Evolutionary conservation across 768 basidiomycete species (phyloP), one percentile per base, ranked within the genome.

Genomic region (Boletellus ananiceps): DNA sequence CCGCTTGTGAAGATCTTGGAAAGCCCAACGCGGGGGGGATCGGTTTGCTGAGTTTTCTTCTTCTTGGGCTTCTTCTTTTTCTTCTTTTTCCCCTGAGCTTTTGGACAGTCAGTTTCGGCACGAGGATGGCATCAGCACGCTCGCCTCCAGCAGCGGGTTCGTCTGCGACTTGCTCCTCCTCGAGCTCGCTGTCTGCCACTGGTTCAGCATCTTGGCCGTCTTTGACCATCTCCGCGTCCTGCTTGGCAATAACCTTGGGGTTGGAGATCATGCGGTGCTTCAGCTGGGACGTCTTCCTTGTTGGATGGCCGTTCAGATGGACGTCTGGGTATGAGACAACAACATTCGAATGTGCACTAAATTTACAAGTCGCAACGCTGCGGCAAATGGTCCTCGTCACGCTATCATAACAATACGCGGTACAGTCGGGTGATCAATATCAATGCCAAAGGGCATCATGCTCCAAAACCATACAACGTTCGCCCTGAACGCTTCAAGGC

Each of bases 11-110:
- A 98, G 47, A 98, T 78, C 67, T 91, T 93, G 57, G 87, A 86
- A 54, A 99, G 68, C 8, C 89, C 92, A 18, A 95, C 74, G 23
- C 90, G 80, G 29, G 96, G 96, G 16, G 96, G 96, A 32, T 95
- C 93, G n/a, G 80, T 81, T 71, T 98, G 94, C 60, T 81, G 79
- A 9, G 65, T 52, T 70, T 81, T 86, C 71, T 88, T 93, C 75
- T 86, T 84, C 71, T 93, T 93, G 50, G 87, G 72, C 67, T 92
- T 94, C 70, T 91, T 95, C 71, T 93, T 92, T 66, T 94, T 97
- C 75, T 95, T 95, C 70, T 92, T 93, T 66, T 83, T 87, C 65
- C 87, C 88, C 46, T 83, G 82, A 18, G 76, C 82, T 74, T 34
- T 57, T 32, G 5, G 23, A 29, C 42, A 29, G 40, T 51, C 31